Base-by-base conservation (phyloP, 805 yeast species). In the Candida sphagnicola region DNA sequence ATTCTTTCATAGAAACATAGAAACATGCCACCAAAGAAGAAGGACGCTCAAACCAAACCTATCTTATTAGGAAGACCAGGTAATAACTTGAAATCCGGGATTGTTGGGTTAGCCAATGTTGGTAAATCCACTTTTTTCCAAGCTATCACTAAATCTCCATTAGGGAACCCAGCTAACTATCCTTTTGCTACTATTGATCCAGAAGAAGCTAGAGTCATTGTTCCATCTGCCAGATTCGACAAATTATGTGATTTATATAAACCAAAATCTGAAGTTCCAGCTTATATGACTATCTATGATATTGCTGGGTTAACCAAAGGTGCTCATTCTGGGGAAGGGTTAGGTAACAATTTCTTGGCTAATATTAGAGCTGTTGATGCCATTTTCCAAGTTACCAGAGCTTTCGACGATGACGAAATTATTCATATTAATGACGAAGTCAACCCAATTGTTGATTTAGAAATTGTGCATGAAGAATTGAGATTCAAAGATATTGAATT, bases 181-280 rank as follows among this genome's bases (percentile, higher is more conserved):
- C 99, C 99, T 18, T 91, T 88, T 61, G 99, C 99, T 31, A 91
- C 99, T 40, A 88, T 88, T 60, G 96, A 91, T 53, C 98, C 99
- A 39, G 98, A 93, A 70, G 96, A 91, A 71, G 96, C 98, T 34
- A 80, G 95, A 61, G 96, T 91, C 39, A 79, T 82, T 49, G 98
- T 93, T 44, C 96, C 96, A 54, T 86, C 95, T 44, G 77, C 84
- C 45, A 80, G 95, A 62, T 80, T 93, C 56, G 95, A 91, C 54
- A 76, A 73, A 45, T 75, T 93, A 38, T 75, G 77, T 54, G 77
- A 77, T 37, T 67, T 84, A 54, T 93, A 88, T 75, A 75, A 77
- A 43, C 91, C 97, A 44, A 85, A 87, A 55, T 77, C 85, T 52
- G 80, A 80, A 59, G 89, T 91, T 43, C 97, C 97, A 43, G 96